phyloP scores from a whole-genome alignment of 2,329 filamentous ascomycete species.

The Clathrospora elynae region DNA sequence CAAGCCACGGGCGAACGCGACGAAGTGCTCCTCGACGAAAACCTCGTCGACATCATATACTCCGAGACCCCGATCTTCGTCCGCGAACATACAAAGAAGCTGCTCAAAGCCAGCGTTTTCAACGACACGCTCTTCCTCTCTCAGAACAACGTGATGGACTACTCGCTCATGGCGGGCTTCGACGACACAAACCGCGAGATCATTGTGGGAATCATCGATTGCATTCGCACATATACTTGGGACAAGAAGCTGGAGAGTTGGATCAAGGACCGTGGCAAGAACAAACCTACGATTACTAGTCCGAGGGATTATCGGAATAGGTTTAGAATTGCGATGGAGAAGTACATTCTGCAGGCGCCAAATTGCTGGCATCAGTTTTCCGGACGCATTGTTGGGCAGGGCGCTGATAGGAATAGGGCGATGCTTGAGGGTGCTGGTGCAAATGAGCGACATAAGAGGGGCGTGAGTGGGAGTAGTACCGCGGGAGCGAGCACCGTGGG shows the following conservation, averaged over 20 bases:
- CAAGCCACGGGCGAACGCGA: constrained; percentile 94
- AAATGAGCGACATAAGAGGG: constrained; percentile 21
- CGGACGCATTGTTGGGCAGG: constrained; percentile 28
- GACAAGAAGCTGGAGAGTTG: constrained; percentile 99
- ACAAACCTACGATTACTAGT: constrained; percentile 90
- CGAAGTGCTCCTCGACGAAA: constrained; percentile 95
- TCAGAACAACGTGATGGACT: constrained; percentile 98
- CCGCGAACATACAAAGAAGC: constrained; percentile 92
- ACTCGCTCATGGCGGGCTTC: constrained; percentile 96
- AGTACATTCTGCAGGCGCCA: constrained; percentile 77
- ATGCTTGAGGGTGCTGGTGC: constrained; percentile 16
- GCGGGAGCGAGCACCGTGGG: constrained; percentile 9
- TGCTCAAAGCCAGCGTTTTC: constrained; percentile 89
- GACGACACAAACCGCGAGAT: constrained; percentile 89
- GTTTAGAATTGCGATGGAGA: constrained; percentile 94
- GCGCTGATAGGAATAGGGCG: constrained; percentile 22
- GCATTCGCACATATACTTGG: constrained; percentile 98
- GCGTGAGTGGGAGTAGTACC: constrained; percentile 22
- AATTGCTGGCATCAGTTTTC: constrained; percentile 76
- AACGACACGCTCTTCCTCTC: constrained; percentile 97
- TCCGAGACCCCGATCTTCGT: constrained; percentile 88
- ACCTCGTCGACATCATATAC: constrained; percentile 99
- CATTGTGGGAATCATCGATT: constrained; percentile 95
- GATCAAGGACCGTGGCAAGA: constrained; percentile 95
- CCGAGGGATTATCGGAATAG: constrained; percentile 97